Evolutionary conservation across 202 grass and related monocot genomes (phyloP).

Genomic region (Carex arenaria): DNA sequence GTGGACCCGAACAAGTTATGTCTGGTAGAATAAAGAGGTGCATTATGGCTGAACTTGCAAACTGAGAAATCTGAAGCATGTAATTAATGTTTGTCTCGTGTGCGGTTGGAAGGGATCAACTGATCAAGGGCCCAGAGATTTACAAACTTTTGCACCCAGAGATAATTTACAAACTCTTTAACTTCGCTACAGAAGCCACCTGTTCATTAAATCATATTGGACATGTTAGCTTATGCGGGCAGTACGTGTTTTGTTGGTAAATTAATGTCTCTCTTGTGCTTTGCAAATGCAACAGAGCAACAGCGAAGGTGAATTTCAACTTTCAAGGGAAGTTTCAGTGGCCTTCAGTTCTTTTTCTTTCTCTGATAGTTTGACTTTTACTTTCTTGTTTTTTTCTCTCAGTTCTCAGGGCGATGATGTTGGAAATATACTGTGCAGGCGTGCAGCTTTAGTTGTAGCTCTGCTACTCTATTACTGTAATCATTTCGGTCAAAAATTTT

Average conservation of each 20-base stretch:
- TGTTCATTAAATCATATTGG: no score
- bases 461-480: neutral
- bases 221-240: neutral
- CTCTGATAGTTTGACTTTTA: neutral
- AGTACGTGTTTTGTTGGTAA: neutral
- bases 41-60: neutral
- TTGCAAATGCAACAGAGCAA: neutral
- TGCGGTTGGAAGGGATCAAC: neutral
- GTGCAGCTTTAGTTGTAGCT: neutral
- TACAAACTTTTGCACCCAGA: neutral
- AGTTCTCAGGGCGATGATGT: neutral
- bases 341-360: neutral
- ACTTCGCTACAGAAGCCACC: neutral
- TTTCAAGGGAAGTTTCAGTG: neutral
- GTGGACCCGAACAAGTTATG: neutral
- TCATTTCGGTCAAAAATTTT: neutral
- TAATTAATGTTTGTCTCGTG: constrained; percentile 11
- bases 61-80: neutral
- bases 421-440: neutral
- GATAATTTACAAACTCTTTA: neutral
- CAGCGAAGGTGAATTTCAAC: neutral
- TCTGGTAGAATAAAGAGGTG: neutral
- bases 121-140: neutral
- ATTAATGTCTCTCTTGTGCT: neutral
- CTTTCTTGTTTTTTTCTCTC: neutral